Evolutionary conservation across 345 rosid genomes (phyloP), one percentile per base, ranked within the genome.

Genomic region (Syzygium aromaticum): DNA sequence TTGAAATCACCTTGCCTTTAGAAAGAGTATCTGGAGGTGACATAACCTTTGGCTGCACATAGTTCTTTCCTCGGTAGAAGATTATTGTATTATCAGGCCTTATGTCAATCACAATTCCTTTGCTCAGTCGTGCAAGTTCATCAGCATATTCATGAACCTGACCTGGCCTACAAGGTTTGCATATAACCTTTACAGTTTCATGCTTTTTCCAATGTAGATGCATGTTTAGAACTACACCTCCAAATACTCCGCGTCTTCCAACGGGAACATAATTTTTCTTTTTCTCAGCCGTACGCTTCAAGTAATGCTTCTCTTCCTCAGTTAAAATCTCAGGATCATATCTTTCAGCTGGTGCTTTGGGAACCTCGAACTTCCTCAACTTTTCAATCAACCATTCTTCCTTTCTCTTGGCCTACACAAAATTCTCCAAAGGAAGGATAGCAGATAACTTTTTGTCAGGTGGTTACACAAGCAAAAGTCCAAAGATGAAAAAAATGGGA

Each of bases 161-260:
- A 63, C 98, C 97, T 2, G 95, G 96, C 87, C 87, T 92, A 92
- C 98, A 97, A 77, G 99, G 98, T 89, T 90, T 96, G 96, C 98
- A 96, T 82, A 90, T 90, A 92, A 97, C 95, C 93, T 95, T 97
- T 86, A 96, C 97, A 19, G 99, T 96, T 92, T 97, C 99, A 89
- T 96, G 98, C 86, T 93, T 97, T 91, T 97, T 97, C 99, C 98
- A 97, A 84, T 97, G 99, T 54, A 97, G 98, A 91, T 97, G 99
- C 97, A 97, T 94, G 89, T 96, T 97, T 73, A 96, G 93, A 89
- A 97, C 97, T 84, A 97, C 98, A 49, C 99, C 99, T 84, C 99
- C 98, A 92, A 97, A 96, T 40, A 96, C 98, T 86, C 99, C 99
- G 52, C 98, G 94, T 89, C 99, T 95, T 61, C 99, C 98, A 54